Evolutionary conservation across 1,284 basidiomycete genomes (phyloP), one percentile per base, ranked within the genome.

Genomic region (Cutaneotrichosporon daszewskae): DNA sequence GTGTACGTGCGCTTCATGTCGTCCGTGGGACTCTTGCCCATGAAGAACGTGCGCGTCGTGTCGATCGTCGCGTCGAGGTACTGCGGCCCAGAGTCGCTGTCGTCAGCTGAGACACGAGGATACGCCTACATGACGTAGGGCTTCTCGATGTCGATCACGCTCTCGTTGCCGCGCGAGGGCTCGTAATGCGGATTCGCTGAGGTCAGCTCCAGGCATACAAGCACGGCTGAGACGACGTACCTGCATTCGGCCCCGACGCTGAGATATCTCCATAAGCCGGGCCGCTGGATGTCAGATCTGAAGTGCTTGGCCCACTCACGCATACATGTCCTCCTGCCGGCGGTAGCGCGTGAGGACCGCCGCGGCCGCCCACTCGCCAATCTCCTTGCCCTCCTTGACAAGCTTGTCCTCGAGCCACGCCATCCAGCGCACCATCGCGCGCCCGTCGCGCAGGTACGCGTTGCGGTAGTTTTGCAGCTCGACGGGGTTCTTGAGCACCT

Each of bases 251-350:
- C 0, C 92, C 94, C 25, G 79, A 82, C 0, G 87, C 92, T 20
- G 87, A 90, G 53, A 97, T 96, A 49, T 88, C 92, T 60, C 88
- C 85, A 59, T 97, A 97, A 2, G 91, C 90, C 19, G 91, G 79
- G 13, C 89, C 87, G 0, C 71, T 68, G 53, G 3, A 13, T 4
- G 26, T 56, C 17, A 55, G 49, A 40, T n/a, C 4, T 7, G 32
- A n/a, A 14, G 3, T 19, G 9, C 22, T 3, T 5, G 8, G 2
- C 5, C 3, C 19, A 59, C 64, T 47, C 25, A 70, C 80, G 83
- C 82, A 64, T 84, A 95, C 62, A 82, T 72, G 67, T 83, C 82
- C 55, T 82, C 79, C 60, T 80, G 76, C 54, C 81, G 75, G 44
- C 92, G 77, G 69, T 81, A 92, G 60, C 84, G 80, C 2, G 84